These are phyloP conservation scores for Phoenix roebelenii DNA, from an alignment of 176 grass and related monocot genomes.

Conservation along the genomic window DNA sequence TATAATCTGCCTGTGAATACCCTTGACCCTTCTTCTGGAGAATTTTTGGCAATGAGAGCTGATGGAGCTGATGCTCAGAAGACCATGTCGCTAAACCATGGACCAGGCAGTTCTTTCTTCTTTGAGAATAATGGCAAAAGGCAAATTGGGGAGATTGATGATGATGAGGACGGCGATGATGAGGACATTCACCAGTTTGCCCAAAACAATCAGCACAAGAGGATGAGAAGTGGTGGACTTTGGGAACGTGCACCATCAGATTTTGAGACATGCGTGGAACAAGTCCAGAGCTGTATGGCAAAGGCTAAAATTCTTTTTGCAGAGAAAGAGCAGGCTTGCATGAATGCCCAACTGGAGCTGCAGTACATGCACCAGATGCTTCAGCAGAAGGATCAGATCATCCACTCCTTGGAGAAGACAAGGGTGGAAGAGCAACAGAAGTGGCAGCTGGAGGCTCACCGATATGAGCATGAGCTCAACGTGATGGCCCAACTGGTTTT, in stretches of 20 bases:
- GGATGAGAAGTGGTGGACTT: constrained; percentile 23
- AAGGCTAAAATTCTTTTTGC: constrained; percentile 41
- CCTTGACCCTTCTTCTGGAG: constrained; percentile 40
- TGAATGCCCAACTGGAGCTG: constrained; percentile 38
- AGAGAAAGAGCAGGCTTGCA: constrained; percentile 45
- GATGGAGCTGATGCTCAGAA: constrained; percentile 52
- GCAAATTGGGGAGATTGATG: constrained; percentile 58
- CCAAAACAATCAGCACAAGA: constrained; percentile 48
- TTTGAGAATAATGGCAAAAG: constrained; percentile 64
- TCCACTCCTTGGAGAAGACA: constrained; percentile 43
- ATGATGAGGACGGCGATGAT: constrained; percentile 48
- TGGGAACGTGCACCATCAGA: constrained; percentile 26
- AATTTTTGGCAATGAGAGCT: constrained; percentile 66
- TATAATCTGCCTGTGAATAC: constrained; percentile 44
- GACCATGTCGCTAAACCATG: constrained; percentile 31
- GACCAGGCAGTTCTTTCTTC: constrained; percentile 35
- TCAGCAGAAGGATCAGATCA: constrained; percentile 49
- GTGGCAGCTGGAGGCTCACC: constrained; percentile 44
- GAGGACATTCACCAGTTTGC: constrained; percentile 36
- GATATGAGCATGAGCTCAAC: constrained; percentile 65
- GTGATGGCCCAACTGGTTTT: constrained; percentile 49
- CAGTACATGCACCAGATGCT: constrained; percentile 29
- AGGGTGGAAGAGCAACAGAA: constrained; percentile 55
- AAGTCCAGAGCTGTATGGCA: constrained; percentile 24
- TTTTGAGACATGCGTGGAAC: constrained; percentile 31